These are phyloP conservation scores for Didymella sp. DNA, from an alignment of 2,329 filamentous ascomycete species.

Conservation along the genomic window DNA sequence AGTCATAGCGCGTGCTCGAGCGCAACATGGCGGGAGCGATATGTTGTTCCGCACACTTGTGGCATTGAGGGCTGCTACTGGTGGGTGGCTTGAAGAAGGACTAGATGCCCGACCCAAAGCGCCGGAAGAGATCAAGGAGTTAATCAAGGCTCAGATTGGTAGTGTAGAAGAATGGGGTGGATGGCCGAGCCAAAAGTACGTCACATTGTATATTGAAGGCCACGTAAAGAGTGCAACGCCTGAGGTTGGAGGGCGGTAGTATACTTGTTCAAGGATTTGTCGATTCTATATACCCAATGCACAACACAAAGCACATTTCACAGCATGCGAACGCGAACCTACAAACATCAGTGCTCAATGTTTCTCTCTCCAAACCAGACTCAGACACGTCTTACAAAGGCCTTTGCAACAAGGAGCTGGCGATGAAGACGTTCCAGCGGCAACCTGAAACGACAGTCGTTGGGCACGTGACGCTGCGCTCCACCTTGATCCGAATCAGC, in stretches of 20 bases:
- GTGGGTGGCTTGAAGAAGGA: constrained; percentile 37
- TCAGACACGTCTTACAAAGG: constrained; percentile 11
- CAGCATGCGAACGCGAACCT: background rate
- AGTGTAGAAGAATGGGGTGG: constrained; percentile 51
- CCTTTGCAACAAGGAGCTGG: constrained; percentile 12
- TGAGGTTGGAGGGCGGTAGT: constrained; percentile 25
- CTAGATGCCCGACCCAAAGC: constrained; percentile 19
- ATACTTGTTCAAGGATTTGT: background rate
- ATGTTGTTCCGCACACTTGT: constrained; percentile 47
- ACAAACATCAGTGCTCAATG: background rate
- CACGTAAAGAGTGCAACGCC: constrained; percentile 24
- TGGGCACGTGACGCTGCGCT: constrained; percentile 10
- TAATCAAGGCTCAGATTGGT: constrained; percentile 45
- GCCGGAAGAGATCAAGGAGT: constrained; percentile 40
- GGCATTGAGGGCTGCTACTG: constrained; percentile 52
- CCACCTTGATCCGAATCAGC: constrained; percentile 14
- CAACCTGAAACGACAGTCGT: constrained; percentile 11
- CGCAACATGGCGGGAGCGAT: constrained; percentile 33
- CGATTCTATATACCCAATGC: constrained; percentile 5
- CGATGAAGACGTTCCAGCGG: constrained; percentile 11
- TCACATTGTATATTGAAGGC: constrained; percentile 44
- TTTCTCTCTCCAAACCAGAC: constrained; percentile 5
- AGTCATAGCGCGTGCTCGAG: constrained; percentile 38
- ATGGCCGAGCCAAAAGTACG: constrained; percentile 54
- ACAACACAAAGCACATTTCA: constrained; percentile 6